Conservation (phyloP, 495 filamentous ascomycete species). For the Pseudevernia furfuracea region DNA sequence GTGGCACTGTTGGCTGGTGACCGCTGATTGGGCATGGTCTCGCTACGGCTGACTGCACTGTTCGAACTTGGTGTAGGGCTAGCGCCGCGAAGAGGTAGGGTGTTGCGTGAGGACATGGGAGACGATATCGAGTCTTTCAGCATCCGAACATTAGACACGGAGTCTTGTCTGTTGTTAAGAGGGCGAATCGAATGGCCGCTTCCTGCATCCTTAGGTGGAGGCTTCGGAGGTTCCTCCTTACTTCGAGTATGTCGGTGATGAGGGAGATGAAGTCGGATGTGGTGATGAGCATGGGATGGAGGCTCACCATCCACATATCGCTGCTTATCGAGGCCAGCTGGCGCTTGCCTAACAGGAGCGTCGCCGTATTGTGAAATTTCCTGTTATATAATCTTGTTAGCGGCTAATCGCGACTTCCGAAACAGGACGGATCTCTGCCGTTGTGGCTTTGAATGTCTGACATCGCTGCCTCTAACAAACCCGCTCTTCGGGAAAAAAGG, state of each 20-base stretch:
- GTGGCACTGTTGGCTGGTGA: constrained; percentile 50
- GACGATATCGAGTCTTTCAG: constrained; percentile 39
- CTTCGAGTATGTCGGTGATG: constrained; percentile 63
- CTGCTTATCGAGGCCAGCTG: constrained; percentile 61
- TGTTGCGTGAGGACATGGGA: constrained; percentile 43
- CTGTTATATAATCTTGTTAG: constrained; percentile 32
- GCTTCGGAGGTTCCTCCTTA: constrained; percentile 62
- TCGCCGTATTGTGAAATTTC: constrained; percentile 77
- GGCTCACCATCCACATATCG: constrained; percentile 47
- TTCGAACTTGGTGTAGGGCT: constrained; percentile 69
- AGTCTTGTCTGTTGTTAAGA: constrained; percentile 62
- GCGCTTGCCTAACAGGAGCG: constrained; percentile 67
- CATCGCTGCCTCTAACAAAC: background rate
- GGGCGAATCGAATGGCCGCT: constrained; percentile 47
- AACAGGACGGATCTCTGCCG: constrained; percentile 9
- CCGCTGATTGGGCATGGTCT: constrained; percentile 43
- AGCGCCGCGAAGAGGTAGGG: constrained; percentile 50
- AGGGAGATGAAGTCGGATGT: constrained; percentile 58
- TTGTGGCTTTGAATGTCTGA: constrained; percentile 1
- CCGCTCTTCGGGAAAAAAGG: background rate
- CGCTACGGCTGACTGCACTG: constrained; percentile 45
- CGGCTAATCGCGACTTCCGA: constrained; percentile 18
- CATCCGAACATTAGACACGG: constrained; percentile 44
- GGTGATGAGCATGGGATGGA: constrained; percentile 44
- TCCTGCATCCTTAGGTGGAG: constrained; percentile 39